Base-by-base conservation (phyloP, 805 yeast genomes). In the Starmera caribaea region DNA sequence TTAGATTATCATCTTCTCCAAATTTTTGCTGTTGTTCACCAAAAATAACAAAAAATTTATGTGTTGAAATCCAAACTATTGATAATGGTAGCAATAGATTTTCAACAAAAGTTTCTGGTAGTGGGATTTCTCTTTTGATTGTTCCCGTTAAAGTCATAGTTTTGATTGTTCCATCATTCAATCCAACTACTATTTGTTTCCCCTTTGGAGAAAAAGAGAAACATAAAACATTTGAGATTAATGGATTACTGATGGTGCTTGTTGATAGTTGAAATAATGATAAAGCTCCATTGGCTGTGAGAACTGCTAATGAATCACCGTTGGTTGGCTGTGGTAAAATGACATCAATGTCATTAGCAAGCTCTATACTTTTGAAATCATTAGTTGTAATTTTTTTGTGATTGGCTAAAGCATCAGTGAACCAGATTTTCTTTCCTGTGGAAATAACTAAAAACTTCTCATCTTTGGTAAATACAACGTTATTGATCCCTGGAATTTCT, bases 401-500 rank as follows among this genome's bases (percentile, higher is more conserved):
- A 7, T 35, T 12, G 2, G 30, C 16, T 3, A 37, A 28, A 43
- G 31, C 36, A 36, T 49, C 38, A 5, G 53, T 34, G 12, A 36
- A 38, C 28, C 45, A 42, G 11, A 66, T 12, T 16, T 34, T 16
- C 3, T 55, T 53, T 3, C 47, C 50, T 1, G 51, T 41, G 11
- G 62, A 41, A 1, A 64, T 45, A 14, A 62, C 47, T 8, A 73
- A 38, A 11, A 43, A 37, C 2, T 60, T 45, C 33, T 57, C 63
- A 33, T 61, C 58, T 13, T 44, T 29, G 27, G 58, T 51, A 46
- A 71, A 67, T 7, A 44, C 28, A 5, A 58, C 54, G 31, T 51
- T 41, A 29, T 58, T 61, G 10, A 64, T 53, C 28, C 49, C 49
- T 4, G 39, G 31, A n/a, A 59, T 34, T 14, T 41, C 39, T 5